Conservation (phyloP, 2,329 filamentous ascomycete genomes). For the Scedosporium aurantiacum region DNA sequence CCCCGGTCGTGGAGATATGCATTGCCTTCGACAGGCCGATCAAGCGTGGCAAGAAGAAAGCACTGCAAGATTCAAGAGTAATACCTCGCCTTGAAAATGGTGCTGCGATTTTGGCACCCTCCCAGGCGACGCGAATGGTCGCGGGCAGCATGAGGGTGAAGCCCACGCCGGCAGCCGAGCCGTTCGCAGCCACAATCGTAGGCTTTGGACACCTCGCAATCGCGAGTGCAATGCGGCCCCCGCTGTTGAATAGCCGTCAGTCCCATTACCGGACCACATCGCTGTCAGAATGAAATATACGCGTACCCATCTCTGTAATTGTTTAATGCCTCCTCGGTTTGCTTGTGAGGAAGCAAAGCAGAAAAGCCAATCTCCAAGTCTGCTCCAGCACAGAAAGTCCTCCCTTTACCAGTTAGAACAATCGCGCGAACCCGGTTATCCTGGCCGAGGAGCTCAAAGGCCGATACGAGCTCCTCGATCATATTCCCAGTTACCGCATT, state of each 20-base stretch:
- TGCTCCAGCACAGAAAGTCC: constrained; percentile 58
- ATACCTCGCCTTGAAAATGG: constrained; percentile 58
- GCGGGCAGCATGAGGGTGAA: constrained; percentile 66
- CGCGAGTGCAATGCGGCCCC: constrained; percentile 50
- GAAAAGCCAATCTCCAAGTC: constrained; percentile 47
- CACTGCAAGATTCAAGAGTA: constrained; percentile 8
- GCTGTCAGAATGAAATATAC: neutral
- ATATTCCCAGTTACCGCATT: constrained; percentile 39
- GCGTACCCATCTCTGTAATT: constrained; percentile 2
- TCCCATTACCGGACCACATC: constrained; percentile 14
- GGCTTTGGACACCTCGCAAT: constrained; percentile 60
- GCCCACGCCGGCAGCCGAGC: constrained; percentile 62
- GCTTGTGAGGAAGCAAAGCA: constrained; percentile 25
- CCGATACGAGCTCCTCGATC: constrained; percentile 6
- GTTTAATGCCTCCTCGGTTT: constrained; percentile 16
- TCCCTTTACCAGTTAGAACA: constrained; percentile 50
- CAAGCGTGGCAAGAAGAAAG: constrained; percentile 50
- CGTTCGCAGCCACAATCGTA: constrained; percentile 66
- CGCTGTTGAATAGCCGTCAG: constrained; percentile 21
- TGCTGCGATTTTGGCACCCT: constrained; percentile 49
- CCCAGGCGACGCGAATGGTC: constrained; percentile 57
- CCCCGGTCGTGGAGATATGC: constrained; percentile 8
- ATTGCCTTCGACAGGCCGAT: constrained; percentile 39
- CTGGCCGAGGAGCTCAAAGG: constrained; percentile 36
- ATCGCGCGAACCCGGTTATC: constrained; percentile 50